Base-by-base conservation (phyloP, 2,329 filamentous ascomycete genomes). In the Stagonosporopsis cucurbitacearum region DNA sequence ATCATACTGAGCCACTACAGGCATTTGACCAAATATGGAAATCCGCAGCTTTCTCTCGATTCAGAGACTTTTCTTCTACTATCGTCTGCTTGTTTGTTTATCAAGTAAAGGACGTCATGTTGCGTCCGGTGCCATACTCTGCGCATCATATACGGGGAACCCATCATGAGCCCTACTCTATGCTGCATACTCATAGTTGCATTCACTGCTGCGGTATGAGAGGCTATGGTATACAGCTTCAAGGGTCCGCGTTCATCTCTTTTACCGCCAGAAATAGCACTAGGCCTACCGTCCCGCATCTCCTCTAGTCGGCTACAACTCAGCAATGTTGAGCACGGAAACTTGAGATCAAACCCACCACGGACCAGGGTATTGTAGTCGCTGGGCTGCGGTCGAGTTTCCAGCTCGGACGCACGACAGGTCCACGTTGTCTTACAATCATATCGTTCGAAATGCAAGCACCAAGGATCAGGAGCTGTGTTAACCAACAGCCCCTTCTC, bases 201-300 rank as follows among this genome's bases (percentile, higher is more conserved):
- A 12, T 11, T 22, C 33, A 33, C 6, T 26, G n/a, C 15, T 9
- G 17, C 32, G 13, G n/a, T 39, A n/a, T 50, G 26, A 49, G 13
- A 20, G 45, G 32, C 40, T 44, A 12, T 12, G 33, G 20, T 44
- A 11, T 36, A 22, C 20, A 42, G 20, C 26, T 36, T 46, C 23
- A 46, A 37, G 19, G 17, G 40, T 41, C 11, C 22, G 25, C 15
- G 36, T n/a, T 50, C 37, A 56, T 51, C 33, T 50, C 42, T 25
- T 46, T 37, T 43, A 32, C 28, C 28, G 28, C 53, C 47, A 48
- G 47, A 39, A 51, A 56, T 56, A 56, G 47, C 36, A 26, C 53
- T 39, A 47, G 47, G 53, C 42, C 42, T 40, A 30, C 47, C 36
- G 42, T 51, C 42, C 47, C 42, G 53, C 19, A 15, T 28, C 42